Percentiles rank a stretch among this genome's conserved stretches.
These are phyloP conservation scores for Aspergillus fischeri DNA, from an alignment of 2,329 filamentous ascomycete species.

Conservation along the genomic window DNA sequence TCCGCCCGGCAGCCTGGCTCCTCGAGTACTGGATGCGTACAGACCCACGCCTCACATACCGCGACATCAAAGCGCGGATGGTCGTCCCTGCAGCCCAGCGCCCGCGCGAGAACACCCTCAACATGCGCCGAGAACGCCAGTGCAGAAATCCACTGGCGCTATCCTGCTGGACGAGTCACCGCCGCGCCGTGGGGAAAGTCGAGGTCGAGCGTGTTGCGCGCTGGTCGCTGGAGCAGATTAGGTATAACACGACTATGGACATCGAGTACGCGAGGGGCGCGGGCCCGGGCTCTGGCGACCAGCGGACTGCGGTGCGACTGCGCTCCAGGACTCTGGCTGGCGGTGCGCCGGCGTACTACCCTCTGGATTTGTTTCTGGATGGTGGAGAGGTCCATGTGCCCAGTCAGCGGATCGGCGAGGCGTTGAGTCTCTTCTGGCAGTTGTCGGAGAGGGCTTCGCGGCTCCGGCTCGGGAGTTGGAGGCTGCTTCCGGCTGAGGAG, in stretches of 20 bases:
- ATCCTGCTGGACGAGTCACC: slow-evolving; percentile 24
- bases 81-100: slow-evolving; percentile 8
- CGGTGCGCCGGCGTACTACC: slow-evolving; percentile 6
- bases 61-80: slow-evolving; percentile 29
- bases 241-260: slow-evolving; percentile 25
- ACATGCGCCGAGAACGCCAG: slow-evolving; percentile 25
- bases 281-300: not conserved
- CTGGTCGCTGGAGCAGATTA: slow-evolving; percentile 20
- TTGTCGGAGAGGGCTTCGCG: slow-evolving; percentile 12
- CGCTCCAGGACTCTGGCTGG: slow-evolving; percentile 13
- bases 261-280: slow-evolving; percentile 10
- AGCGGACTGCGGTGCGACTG: slow-evolving; percentile 9
- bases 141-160: slow-evolving; percentile 21
- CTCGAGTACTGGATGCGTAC: slow-evolving; percentile 30
- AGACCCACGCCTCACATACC: slow-evolving; percentile 23
- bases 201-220: slow-evolving; percentile 26
- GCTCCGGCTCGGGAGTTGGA: slow-evolving; percentile 13
- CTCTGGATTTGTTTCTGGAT: slow-evolving; percentile 19
- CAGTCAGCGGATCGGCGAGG: slow-evolving; percentile 8
- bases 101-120: slow-evolving; percentile 22
- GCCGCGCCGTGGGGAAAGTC: slow-evolving; percentile 12
- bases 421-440: slow-evolving; percentile 14
- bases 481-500: slow-evolving; percentile 12
- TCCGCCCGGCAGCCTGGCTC: slow-evolving; percentile 23
- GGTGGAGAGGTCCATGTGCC: slow-evolving; percentile 6